phyloP scores from a whole-genome alignment of 2,329 filamentous ascomycete genomes.

The Penicillium brasilianum region DNA sequence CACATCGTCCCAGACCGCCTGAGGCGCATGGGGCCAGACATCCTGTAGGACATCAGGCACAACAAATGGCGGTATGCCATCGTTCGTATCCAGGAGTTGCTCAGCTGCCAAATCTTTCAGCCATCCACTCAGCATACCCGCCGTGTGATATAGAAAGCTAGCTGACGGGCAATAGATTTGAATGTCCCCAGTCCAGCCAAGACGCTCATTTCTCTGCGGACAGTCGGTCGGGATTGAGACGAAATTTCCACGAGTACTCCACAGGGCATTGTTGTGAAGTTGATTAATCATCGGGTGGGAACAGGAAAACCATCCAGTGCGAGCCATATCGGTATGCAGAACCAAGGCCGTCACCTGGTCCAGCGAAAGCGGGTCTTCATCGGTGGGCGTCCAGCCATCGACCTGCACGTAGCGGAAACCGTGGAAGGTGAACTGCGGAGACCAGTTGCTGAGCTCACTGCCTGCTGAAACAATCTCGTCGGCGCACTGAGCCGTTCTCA shows the following conservation, averaged over 20 bases:
- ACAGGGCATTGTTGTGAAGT: constrained; percentile 59
- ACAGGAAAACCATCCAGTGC: constrained; percentile 56
- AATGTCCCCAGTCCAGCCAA: neutral
- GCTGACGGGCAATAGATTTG: neutral
- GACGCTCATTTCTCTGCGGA: constrained; percentile 39
- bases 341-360: constrained; percentile 37
- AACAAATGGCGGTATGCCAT: constrained; percentile 9
- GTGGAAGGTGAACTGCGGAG: constrained; percentile 57
- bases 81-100: constrained; percentile 22
- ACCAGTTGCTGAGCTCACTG: constrained; percentile 38
- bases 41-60: constrained; percentile 10
- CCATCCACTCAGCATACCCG: constrained; percentile 58
- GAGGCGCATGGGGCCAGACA: constrained; percentile 11
- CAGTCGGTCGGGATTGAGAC: constrained; percentile 63
- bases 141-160: constrained; percentile 58
- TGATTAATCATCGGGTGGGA: constrained; percentile 45
- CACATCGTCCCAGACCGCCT: constrained; percentile 20
- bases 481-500: constrained; percentile 48
- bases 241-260: constrained; percentile 65
- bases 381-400: constrained; percentile 48
- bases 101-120: constrained; percentile 52
- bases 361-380: constrained; percentile 16
- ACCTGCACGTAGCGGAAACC: constrained; percentile 58
- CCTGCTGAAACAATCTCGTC: constrained; percentile 47
- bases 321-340: constrained; percentile 58